phyloP scores from a whole-genome alignment of 306 rosid genomes.

The Oemleria cerasiformis region DNA sequence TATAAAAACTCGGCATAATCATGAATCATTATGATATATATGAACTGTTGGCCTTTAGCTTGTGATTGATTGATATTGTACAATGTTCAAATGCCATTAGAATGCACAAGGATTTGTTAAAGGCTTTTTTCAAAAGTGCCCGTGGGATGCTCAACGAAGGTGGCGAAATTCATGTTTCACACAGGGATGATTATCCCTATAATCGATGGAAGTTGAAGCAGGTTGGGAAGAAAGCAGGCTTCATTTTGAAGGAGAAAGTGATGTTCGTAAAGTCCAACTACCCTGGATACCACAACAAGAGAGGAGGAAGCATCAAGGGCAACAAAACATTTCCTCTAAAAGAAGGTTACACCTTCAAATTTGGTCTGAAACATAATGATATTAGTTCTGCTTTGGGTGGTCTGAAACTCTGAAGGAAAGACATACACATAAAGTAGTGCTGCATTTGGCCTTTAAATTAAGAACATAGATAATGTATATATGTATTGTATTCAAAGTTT shows the following conservation, averaged over 20 bases:
- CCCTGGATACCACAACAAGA: conserved; percentile 31
- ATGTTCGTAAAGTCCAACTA: not conserved
- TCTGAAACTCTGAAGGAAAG: not conserved
- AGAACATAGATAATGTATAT: too few species aligned
- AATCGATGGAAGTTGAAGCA: conserved; percentile 16
- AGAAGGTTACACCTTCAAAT: conserved; percentile 22
- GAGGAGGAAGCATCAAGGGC: conserved; percentile 21
- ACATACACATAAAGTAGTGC: too few species aligned
- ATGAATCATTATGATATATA: too few species aligned
- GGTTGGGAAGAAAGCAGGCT: conserved; percentile 6
- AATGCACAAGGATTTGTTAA: conserved; percentile 21
- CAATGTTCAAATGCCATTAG: not conserved
- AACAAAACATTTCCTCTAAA: conserved; percentile 19
- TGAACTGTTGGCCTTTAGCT: too few species aligned
- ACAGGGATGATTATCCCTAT: conserved; percentile 20
- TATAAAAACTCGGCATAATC: too few species aligned
- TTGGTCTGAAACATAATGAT: not conserved
- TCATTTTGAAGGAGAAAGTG: conserved; percentile 15
- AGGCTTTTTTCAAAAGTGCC: conserved; percentile 19
- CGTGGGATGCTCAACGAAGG: conserved; percentile 11
- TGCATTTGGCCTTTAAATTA: too few species aligned
- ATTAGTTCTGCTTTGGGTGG: too few species aligned
- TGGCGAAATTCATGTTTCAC: conserved; percentile 29
- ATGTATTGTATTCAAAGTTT: too few species aligned
- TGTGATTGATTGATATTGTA: too few species aligned